phyloP scores from a whole-genome alignment of 768 basidiomycete genomes.

The Phlebiopsis gigantea region DNA sequence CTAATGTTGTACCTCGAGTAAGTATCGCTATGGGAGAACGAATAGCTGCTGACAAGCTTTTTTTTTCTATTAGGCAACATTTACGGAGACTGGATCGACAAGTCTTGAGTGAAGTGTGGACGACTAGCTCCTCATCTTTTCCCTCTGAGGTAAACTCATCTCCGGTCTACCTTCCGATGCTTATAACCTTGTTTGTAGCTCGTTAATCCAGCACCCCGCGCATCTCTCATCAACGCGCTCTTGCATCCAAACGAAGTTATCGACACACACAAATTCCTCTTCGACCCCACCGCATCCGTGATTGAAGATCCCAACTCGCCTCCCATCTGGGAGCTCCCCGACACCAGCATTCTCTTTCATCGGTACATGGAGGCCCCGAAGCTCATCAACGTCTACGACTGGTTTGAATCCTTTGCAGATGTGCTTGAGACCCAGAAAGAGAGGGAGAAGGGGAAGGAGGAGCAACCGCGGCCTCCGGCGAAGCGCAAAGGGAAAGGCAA shows the following conservation, averaged over 20 bases:
- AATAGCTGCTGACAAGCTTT: background rate
- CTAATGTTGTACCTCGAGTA: conserved; percentile 46
- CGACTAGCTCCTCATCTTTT: conserved; percentile 58
- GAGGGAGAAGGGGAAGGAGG: conserved; percentile 10
- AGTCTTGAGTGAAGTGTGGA: conserved; percentile 69
- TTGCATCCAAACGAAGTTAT: conserved; percentile 51
- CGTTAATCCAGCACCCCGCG: conserved; percentile 64
- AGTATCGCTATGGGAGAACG: conserved; percentile 15
- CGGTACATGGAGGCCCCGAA: conserved; percentile 76
- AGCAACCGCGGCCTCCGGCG: background rate
- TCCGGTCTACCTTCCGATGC: background rate
- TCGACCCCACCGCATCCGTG: background rate
- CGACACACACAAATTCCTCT: conserved; percentile 11
- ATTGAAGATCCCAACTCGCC: background rate
- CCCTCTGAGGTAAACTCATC: conserved; percentile 51
- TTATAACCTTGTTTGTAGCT: conserved; percentile 35
- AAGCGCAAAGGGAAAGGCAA: conserved; percentile 6
- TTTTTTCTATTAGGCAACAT: conserved; percentile 30
- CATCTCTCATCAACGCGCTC: conserved; percentile 56
- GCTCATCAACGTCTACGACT: conserved; percentile 85
- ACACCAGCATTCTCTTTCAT: conserved; percentile 70
- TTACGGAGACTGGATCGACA: conserved; percentile 43
- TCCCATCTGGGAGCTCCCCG: conserved; percentile 53
- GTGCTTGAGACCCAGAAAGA: conserved; percentile 56
- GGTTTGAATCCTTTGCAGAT: conserved; percentile 73